A percentile compares a stretch with the other conserved stretches of the same genome.
These are phyloP conservation scores for Pseudocercospora crystallina DNA, from an alignment of 2,329 filamentous ascomycete genomes.

Conservation along the genomic window DNA sequence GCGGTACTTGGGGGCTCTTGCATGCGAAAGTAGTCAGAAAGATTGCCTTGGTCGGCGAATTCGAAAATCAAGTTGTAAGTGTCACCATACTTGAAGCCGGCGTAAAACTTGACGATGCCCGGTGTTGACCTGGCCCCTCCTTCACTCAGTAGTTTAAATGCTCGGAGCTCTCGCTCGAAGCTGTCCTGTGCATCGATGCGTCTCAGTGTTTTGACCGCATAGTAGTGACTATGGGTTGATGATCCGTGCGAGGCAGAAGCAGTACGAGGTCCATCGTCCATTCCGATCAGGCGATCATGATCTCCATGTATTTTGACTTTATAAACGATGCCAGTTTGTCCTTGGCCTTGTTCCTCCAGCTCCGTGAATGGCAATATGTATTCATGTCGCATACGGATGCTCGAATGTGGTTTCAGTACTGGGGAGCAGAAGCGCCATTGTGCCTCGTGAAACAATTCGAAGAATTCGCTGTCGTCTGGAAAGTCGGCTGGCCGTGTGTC, in stretches of 20 bases:
- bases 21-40: slow-evolving; percentile 36
- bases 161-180: not conserved
- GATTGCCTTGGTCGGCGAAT: slow-evolving; percentile 36
- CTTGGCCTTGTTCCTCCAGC: not conserved
- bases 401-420: too few relatives aligned
- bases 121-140: not conserved
- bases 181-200: not conserved
- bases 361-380: not conserved
- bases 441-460: not conserved
- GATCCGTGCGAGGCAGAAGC: too few relatives aligned
- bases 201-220: slow-evolving; percentile 14
- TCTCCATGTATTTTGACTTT: slow-evolving; percentile 3
- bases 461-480: not conserved
- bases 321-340: not conserved
- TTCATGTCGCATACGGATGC: not conserved
- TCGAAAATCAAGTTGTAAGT: slow-evolving; percentile 38
- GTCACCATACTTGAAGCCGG: slow-evolving; percentile 27
- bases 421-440: slow-evolving; percentile 10
- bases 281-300: slow-evolving; percentile 4
- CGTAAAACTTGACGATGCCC: slow-evolving; percentile 29
- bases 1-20: slow-evolving; percentile 9
- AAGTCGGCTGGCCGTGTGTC: not conserved
- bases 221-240: not conserved
- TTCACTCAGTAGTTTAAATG: slow-evolving; percentile 1
- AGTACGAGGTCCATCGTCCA: too few relatives aligned